These are phyloP conservation scores for Caloboletus inedulis DNA, from an alignment of 1,284 basidiomycete species.

Conservation along the genomic window DNA sequence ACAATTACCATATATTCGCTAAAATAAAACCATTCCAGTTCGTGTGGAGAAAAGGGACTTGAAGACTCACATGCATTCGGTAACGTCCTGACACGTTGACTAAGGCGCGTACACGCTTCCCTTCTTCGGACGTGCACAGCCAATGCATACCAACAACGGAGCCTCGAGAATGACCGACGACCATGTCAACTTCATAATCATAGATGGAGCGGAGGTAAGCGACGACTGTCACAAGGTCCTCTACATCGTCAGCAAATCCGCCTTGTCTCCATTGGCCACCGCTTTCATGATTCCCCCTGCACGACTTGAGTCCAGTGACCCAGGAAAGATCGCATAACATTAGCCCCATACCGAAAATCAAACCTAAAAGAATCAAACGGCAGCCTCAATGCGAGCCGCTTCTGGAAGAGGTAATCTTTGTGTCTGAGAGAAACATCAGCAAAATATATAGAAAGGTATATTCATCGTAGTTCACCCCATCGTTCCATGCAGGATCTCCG, in stretches of 20 bases:
- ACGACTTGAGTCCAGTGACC: conserved; percentile 2
- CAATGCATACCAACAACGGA: conserved; percentile 63
- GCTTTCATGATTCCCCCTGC: conserved; percentile 73
- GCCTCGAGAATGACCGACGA: conserved; percentile 75
- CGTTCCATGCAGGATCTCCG: conserved; percentile 71
- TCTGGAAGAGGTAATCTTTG: conserved; percentile 81
- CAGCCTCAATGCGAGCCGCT: conserved; percentile 61
- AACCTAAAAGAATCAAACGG: conserved; percentile 80
- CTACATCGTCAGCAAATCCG: conserved; percentile 54
- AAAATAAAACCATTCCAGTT: conserved; percentile 3
- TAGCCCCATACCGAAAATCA: conserved; percentile 69
- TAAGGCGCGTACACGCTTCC: conserved; percentile 50
- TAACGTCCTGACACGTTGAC: conserved; percentile 74
- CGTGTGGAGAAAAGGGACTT: conserved; percentile 7
- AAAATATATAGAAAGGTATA: background rate
- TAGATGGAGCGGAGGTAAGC: conserved; percentile 52
- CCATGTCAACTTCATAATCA: conserved; percentile 63
- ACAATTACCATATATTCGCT: conserved; percentile 48
- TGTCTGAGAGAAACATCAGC: conserved; percentile 46
- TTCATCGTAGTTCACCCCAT: conserved; percentile 53
- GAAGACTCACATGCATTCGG: conserved; percentile 58
- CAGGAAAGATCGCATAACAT: background rate
- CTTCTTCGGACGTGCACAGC: conserved; percentile 60
- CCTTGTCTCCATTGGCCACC: conserved; percentile 61
- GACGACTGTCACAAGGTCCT: conserved; percentile 65